Evolutionary conservation across 2,329 filamentous ascomycete genomes (phyloP).

Genomic region (Fusarium miscanthi): DNA sequence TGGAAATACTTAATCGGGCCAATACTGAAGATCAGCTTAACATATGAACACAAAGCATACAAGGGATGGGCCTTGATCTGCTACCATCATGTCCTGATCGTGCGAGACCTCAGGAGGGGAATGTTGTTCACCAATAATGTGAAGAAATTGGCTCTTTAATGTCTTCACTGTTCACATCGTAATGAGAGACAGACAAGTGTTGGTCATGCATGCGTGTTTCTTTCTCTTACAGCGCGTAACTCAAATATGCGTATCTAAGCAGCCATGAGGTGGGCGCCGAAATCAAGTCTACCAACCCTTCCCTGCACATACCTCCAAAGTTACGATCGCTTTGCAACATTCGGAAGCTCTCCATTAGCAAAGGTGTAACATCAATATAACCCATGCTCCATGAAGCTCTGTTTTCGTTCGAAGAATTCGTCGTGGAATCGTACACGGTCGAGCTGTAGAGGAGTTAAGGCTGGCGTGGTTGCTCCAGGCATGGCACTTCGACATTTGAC

Average conservation of each 20-base stretch:
- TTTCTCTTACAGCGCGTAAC: slow-evolving; percentile 40
- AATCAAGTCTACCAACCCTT: slow-evolving; percentile 28
- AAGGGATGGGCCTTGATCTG: neutral
- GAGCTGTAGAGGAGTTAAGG: slow-evolving; percentile 34
- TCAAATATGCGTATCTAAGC: slow-evolving; percentile 47
- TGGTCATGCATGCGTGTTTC: slow-evolving; percentile 40
- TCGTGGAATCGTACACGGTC: slow-evolving; percentile 47
- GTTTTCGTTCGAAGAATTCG: slow-evolving; percentile 31
- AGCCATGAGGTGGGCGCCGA: slow-evolving; percentile 35
- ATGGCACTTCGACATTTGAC: slow-evolving; percentile 30
- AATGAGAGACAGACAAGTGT: neutral
- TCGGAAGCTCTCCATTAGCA: slow-evolving; percentile 35
- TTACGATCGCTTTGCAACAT: slow-evolving; percentile 21
- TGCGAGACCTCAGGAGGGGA: too few relatives aligned
- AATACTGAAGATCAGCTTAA: neutral
- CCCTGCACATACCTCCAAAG: slow-evolving; percentile 22
- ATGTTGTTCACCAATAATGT: neutral
- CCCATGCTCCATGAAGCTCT: slow-evolving; percentile 32
- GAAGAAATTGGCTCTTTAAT: neutral
- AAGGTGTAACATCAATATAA: slow-evolving; percentile 37
- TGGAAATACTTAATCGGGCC: neutral
- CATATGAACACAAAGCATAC: neutral
- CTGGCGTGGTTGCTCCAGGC: slow-evolving; percentile 27
- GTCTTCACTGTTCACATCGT: neutral
- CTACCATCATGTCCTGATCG: neutral